Evolutionary conservation across 169 alveolate species (phyloP).

Genomic region (Amoebophrya sp.): DNA sequence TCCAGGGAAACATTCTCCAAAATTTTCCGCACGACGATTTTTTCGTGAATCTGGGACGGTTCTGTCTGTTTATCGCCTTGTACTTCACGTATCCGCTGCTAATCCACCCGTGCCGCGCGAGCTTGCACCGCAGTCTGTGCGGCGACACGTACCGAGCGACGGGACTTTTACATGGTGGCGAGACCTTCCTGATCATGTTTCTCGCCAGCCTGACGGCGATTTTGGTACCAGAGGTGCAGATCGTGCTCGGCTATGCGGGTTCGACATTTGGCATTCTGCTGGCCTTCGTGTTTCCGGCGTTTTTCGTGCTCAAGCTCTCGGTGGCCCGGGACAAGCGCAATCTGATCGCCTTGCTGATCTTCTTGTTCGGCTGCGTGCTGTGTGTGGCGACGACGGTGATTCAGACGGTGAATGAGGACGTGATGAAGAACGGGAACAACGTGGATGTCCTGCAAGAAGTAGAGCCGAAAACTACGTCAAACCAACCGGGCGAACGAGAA

Average conservation of each 20-base stretch:
- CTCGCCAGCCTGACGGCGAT: background rate
- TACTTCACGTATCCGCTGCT: conserved; percentile 6
- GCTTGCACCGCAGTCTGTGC: background rate
- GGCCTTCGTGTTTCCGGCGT: background rate
- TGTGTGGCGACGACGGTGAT: background rate
- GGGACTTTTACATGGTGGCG: background rate
- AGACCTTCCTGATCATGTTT: background rate
- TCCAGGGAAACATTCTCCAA: background rate
- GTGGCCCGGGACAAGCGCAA: background rate
- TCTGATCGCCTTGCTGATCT: background rate
- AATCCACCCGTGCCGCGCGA: background rate
- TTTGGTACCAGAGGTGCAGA: background rate
- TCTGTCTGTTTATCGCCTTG: background rate
- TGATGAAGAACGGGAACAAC: background rate
- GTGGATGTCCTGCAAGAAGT: background rate
- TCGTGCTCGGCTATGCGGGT: background rate
- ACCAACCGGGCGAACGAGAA: background rate
- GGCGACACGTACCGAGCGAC: background rate
- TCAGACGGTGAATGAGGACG: background rate
- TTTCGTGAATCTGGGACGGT: background rate
- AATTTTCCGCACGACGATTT: background rate
- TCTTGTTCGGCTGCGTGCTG: background rate
- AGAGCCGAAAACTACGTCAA: background rate
- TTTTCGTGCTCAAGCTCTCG: background rate
- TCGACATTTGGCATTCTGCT: background rate